phyloP scores from a whole-genome alignment of 805 yeast genomes.

The Grigorovia transvaalensis region DNA sequence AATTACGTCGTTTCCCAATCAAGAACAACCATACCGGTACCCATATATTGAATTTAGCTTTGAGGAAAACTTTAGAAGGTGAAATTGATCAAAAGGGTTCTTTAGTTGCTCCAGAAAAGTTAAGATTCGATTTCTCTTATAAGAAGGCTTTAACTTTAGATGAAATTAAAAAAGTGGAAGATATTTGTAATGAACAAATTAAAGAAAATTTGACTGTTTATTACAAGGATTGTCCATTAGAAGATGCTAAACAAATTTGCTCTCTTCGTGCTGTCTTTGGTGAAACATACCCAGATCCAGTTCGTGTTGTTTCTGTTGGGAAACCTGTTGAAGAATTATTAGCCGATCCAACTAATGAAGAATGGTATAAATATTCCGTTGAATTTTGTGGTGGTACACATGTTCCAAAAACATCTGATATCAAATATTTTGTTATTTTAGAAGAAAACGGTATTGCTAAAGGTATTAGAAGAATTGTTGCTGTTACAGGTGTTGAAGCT shows the following conservation, averaged over 20 bases:
- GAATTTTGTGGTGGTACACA: slow-evolving; percentile 99
- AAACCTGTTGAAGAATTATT: slow-evolving; percentile 75
- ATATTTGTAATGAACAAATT: slow-evolving; percentile 60
- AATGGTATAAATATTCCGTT: slow-evolving; percentile 72
- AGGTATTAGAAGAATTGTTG: slow-evolving; percentile 97
- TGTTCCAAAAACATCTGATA: slow-evolving; percentile 83
- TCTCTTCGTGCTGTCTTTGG: slow-evolving; percentile 98
- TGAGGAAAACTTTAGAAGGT: slow-evolving; percentile 78
- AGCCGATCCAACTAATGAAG: slow-evolving; percentile 53
- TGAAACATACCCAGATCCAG: slow-evolving; percentile 98
- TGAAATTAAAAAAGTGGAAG: slow-evolving; percentile 70
- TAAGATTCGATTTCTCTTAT: slow-evolving; percentile 93
- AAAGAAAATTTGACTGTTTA: slow-evolving; percentile 62
- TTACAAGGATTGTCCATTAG: slow-evolving; percentile 72
- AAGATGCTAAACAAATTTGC: slow-evolving; percentile 57
- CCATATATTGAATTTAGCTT: slow-evolving; percentile 82
- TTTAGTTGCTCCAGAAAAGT: slow-evolving; percentile 86
- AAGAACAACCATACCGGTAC: slow-evolving; percentile 98
- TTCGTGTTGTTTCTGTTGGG: slow-evolving; percentile 94
- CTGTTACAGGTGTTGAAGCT: slow-evolving; percentile 89
- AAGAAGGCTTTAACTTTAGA: slow-evolving; percentile 67
- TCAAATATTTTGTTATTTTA: slow-evolving; percentile 76
- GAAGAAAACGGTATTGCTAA: slow-evolving; percentile 98
- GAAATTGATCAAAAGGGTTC: slow-evolving; percentile 95
- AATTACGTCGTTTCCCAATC: slow-evolving; percentile 89